phyloP scores from a whole-genome alignment of 1,284 basidiomycete genomes.

The Pascua sp. region DNA sequence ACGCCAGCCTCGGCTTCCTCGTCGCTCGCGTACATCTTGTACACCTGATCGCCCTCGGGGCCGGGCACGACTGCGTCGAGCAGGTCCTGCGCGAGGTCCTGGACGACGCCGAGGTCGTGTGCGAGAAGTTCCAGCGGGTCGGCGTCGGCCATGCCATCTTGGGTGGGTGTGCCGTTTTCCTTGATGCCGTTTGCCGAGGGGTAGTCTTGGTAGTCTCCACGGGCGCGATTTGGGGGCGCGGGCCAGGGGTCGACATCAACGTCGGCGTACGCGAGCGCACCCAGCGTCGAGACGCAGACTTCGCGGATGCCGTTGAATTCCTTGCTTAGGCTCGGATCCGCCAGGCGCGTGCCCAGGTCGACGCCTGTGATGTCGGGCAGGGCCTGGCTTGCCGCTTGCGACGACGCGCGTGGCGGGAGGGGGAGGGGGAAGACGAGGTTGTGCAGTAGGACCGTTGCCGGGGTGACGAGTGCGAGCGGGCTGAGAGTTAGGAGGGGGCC shows the following conservation, averaged over 20 bases:
- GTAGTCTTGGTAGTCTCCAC: no score
- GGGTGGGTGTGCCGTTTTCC: slow-evolving; percentile 1
- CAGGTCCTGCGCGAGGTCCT: slow-evolving; percentile 63
- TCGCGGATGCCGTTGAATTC: slow-evolving; percentile 67
- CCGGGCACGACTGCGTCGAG: slow-evolving; percentile 70
- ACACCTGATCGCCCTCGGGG: slow-evolving; percentile 63
- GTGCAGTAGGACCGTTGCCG: slow-evolving; percentile 34
- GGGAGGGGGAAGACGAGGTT: slow-evolving; percentile 40
- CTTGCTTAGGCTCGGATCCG: slow-evolving; percentile 19
- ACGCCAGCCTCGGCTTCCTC: neutral
- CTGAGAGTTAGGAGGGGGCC: slow-evolving; percentile 16
- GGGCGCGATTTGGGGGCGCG: no score
- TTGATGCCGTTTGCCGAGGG: slow-evolving; percentile 1
- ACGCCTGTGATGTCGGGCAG: slow-evolving; percentile 25
- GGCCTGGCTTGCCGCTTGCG: neutral
- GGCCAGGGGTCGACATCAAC: slow-evolving; percentile 41
- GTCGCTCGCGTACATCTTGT: slow-evolving; percentile 57
- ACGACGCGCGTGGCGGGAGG: neutral
- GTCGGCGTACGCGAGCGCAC: slow-evolving; percentile 68
- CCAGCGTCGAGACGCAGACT: slow-evolving; percentile 69
- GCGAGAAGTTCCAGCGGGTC: neutral
- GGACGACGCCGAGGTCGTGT: slow-evolving; percentile 26
- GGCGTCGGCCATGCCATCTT: neutral
- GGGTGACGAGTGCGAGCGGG: slow-evolving; percentile 27
- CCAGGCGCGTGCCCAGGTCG: slow-evolving; percentile 26